These are phyloP conservation scores for Nothophaeocryptopus gaeumannii DNA, from an alignment of 2,329 filamentous ascomycete species.

Conservation along the genomic window DNA sequence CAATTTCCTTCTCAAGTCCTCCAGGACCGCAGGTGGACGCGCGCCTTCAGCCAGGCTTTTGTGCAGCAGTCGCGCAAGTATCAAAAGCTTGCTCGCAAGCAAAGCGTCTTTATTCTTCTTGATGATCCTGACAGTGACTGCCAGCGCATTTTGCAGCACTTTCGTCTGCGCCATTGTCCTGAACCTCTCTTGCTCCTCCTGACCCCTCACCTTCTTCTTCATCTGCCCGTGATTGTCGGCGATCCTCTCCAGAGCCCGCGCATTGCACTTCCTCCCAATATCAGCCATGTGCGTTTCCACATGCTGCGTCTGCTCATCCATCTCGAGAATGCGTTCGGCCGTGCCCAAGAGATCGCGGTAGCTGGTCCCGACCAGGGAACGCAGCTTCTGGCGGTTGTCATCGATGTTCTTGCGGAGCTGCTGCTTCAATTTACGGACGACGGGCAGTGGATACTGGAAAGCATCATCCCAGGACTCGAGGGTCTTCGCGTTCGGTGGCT, in stretches of 20 bases:
- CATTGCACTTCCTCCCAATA: slow-evolving; percentile 76
- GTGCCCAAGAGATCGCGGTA: slow-evolving; percentile 91
- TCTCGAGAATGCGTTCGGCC: slow-evolving; percentile 87
- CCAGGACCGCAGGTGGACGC: slow-evolving; percentile 52
- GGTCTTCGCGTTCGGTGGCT: slow-evolving; percentile 55
- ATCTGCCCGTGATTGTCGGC: slow-evolving; percentile 41
- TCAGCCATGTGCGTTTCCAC: slow-evolving; percentile 69
- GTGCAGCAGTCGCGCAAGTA: slow-evolving; percentile 71
- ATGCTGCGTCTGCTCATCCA: slow-evolving; percentile 73
- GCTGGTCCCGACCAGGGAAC: slow-evolving; percentile 63
- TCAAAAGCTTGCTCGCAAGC: slow-evolving; percentile 62
- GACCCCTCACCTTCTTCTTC: slow-evolving; percentile 10
- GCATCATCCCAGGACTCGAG: slow-evolving; percentile 65
- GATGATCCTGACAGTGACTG: slow-evolving; percentile 53
- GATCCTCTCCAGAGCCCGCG: slow-evolving; percentile 66
- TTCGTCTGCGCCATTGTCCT: slow-evolving; percentile 25
- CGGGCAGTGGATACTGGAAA: slow-evolving; percentile 63
- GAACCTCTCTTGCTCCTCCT: slow-evolving; percentile 11
- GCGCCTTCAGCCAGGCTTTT: slow-evolving; percentile 64
- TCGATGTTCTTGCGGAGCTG: slow-evolving; percentile 61
- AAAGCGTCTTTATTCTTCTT: slow-evolving; percentile 52
- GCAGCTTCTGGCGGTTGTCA: slow-evolving; percentile 64
- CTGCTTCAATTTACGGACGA: slow-evolving; percentile 61
- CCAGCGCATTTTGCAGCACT: slow-evolving; percentile 57
- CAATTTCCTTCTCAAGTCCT: slow-evolving; percentile 63